A percentile compares a stretch with the other conserved stretches of the same genome.
Evolutionary conservation across 805 yeast genomes (phyloP).

Genomic region (Cyberlindnera suaveolens): DNA sequence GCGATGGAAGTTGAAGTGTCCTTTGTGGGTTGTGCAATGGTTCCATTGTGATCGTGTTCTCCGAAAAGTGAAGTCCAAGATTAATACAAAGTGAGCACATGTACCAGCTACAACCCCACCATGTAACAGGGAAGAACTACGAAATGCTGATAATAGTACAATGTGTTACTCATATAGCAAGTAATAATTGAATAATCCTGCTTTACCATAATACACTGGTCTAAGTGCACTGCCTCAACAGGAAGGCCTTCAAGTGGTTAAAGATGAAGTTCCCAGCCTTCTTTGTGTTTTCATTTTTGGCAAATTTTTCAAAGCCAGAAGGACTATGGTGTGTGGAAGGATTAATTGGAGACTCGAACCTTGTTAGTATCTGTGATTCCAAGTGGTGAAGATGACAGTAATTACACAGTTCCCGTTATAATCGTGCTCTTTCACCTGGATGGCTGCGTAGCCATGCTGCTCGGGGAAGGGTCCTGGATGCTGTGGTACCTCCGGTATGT

Average conservation of each 20-base stretch:
- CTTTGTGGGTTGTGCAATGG: no score
- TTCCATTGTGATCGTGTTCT: background rate
- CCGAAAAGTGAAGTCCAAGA: background rate
- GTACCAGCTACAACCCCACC: background rate
- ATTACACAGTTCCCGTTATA: slow-evolving; percentile 14
- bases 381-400: background rate
- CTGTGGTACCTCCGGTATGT: slow-evolving; percentile 18
- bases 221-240: slow-evolving; percentile 7
- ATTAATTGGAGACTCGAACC: slow-evolving; percentile 11
- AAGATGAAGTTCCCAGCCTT: slow-evolving; percentile 20
- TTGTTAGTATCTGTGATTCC: slow-evolving; percentile 1
- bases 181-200: no score
- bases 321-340: slow-evolving; percentile 12
- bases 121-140: background rate
- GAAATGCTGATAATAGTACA: no score
- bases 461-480: slow-evolving; percentile 18
- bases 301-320: slow-evolving; percentile 12
- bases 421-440: slow-evolving; percentile 7
- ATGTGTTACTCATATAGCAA: no score
- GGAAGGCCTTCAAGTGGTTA: slow-evolving; percentile 8
- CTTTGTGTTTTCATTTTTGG: slow-evolving; percentile 20
- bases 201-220: no score
- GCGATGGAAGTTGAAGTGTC: no score
- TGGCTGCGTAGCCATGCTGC: slow-evolving; percentile 20
- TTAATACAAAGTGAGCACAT: no score